phyloP scores from a whole-genome alignment of 345 rosid species.

The Hibiscus trionum region DNA sequence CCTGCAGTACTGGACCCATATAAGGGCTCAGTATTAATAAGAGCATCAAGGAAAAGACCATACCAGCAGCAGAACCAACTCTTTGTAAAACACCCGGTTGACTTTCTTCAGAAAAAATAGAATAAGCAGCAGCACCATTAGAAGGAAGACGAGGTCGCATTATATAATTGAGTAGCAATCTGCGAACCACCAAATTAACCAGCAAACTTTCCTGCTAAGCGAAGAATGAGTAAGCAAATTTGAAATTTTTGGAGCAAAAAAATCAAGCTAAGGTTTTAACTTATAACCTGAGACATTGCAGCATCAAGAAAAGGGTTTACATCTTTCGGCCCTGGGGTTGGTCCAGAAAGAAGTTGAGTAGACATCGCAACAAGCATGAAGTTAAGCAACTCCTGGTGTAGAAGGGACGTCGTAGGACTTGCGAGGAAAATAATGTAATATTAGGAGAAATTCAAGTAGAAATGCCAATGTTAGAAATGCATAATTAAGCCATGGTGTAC shows the following conservation, averaged over 20 bases:
- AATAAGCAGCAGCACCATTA: conserved; percentile 34
- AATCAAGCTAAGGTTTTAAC: conserved; percentile 3
- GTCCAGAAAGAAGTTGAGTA: conserved; percentile 78
- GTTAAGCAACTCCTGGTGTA: conserved; percentile 88
- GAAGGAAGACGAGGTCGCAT: conserved; percentile 38
- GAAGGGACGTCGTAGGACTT: conserved; percentile 60
- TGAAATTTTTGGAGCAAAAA: conserved; percentile 6
- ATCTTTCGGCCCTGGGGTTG: conserved; percentile 66
- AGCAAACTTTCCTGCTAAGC: conserved; percentile 56
- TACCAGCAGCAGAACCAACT: conserved; percentile 92
- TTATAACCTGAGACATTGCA: conserved; percentile 74
- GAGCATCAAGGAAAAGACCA: conserved; percentile 13
- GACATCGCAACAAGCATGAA: conserved; percentile 84
- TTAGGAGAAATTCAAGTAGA: conserved; percentile 18
- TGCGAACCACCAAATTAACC: conserved; percentile 54
- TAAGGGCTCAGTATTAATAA: not conserved
- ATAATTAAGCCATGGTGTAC: conserved; percentile 30
- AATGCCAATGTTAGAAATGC: not conserved
- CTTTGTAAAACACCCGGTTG: conserved; percentile 79
- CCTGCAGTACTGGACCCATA: not conserved
- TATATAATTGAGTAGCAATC: conserved; percentile 65
- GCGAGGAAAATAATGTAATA: conserved; percentile 33
- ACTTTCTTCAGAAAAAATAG: conserved; percentile 43
- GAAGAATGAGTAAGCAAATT: conserved; percentile 1
- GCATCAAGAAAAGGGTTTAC: conserved; percentile 85